phyloP scores from a whole-genome alignment of 2,329 filamentous ascomycete genomes.

The Xylariales sp. region DNA sequence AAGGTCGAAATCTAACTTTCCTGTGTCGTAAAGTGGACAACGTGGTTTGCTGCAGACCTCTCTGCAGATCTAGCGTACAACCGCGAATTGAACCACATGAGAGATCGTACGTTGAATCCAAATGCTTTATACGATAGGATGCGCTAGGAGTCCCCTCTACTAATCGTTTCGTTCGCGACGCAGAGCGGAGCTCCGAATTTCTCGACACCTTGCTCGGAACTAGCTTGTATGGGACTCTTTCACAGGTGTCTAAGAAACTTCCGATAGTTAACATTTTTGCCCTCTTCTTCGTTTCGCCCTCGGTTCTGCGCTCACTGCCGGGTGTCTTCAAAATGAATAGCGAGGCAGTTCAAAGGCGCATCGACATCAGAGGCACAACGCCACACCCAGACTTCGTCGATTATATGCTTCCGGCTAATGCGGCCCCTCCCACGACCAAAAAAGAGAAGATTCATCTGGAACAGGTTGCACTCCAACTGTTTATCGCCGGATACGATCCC shows the following conservation, averaged over 20 bases:
- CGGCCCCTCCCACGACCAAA: slow-evolving; percentile 12
- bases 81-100: slow-evolving; percentile 39
- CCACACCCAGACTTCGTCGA: slow-evolving; percentile 42
- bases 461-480: too few species aligned
- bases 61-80: slow-evolving; percentile 41
- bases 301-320: slow-evolving; percentile 18
- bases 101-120: slow-evolving; percentile 23
- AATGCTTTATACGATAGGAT: neutral
- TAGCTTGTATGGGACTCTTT: slow-evolving; percentile 33
- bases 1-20: too few species aligned
- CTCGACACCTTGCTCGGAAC: slow-evolving; percentile 31
- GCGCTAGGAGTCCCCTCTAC: neutral
- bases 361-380: slow-evolving; percentile 36
- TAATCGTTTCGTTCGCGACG: slow-evolving; percentile 2
- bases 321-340: slow-evolving; percentile 35
- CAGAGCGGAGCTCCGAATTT: slow-evolving; percentile 20
- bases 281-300: slow-evolving; percentile 25
- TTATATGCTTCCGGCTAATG: slow-evolving; percentile 32
- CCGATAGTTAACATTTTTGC: slow-evolving; percentile 26
- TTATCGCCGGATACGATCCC: too few species aligned
- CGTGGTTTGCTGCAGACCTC: slow-evolving; percentile 32
- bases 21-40: too few species aligned
- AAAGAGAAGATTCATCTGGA: too few species aligned
- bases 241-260: slow-evolving; percentile 37
- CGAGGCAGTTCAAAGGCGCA: slow-evolving; percentile 36